A percentile compares a stretch with the other conserved stretches of the same genome.
Conservation (phyloP, 2,329 filamentous ascomycete species). For the Colletotrichum higginsianum region DNA sequence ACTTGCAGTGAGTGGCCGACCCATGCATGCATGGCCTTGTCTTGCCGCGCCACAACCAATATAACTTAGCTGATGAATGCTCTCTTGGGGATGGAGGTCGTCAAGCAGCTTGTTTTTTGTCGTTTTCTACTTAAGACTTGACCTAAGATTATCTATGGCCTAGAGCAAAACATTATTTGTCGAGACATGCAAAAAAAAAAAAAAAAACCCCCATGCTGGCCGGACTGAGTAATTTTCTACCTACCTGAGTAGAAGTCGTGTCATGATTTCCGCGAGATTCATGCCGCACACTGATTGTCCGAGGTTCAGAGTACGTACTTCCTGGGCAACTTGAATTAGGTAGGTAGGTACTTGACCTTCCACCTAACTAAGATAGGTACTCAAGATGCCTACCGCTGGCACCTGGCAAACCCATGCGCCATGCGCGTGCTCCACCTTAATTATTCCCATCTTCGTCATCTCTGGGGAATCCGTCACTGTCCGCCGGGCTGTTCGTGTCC, state of each 20-base stretch:
- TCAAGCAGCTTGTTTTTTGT: neutral
- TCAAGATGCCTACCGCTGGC: neutral
- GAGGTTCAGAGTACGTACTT: neutral
- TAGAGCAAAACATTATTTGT: neutral
- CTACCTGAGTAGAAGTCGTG: neutral
- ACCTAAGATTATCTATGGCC: neutral
- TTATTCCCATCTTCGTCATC: constrained; percentile 32
- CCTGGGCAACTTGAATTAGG: neutral
- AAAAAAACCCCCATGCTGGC: no score
- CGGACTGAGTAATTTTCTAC: neutral
- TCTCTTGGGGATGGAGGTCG: neutral
- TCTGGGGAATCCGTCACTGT: constrained; percentile 26
- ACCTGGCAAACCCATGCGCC: constrained; percentile 22
- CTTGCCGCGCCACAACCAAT: constrained; percentile 27
- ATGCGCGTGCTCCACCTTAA: constrained; percentile 4
- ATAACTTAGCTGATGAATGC: constrained; percentile 3
- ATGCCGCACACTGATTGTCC: neutral
- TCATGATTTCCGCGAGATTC: constrained; percentile 2
- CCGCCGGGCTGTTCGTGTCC: no score
- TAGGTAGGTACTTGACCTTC: no score
- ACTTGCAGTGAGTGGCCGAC: constrained; percentile 9
- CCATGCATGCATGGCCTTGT: constrained; percentile 1
- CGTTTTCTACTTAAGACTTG: no score
- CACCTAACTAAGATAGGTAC: no score
- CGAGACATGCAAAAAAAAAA: neutral